Percentiles rank a stretch among this genome's conserved stretches.
Conservation (phyloP, 2,329 filamentous ascomycete genomes). For the Apiospora malaysiana region DNA sequence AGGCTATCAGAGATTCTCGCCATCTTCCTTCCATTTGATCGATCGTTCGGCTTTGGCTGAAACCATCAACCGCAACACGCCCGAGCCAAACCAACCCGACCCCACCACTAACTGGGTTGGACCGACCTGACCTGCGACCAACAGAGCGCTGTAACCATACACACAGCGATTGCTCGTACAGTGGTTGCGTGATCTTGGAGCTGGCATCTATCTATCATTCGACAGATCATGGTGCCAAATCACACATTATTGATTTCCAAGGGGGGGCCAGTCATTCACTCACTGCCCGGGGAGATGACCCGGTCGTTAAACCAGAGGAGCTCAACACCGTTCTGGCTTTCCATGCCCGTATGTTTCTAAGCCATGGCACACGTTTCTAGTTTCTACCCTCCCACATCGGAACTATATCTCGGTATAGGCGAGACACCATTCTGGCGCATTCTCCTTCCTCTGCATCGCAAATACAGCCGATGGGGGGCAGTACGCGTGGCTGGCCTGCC, state of each 20-base stretch:
- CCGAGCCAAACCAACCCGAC: constrained; percentile 8
- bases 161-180: not conserved
- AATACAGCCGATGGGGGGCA: not conserved
- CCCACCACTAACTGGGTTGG: not conserved
- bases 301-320: not conserved
- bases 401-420: not conserved
- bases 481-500: constrained; percentile 1
- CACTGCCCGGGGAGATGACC: not conserved
- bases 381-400: not conserved
- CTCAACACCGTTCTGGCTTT: not conserved
- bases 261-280: not conserved
- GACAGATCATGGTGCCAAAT: constrained; percentile 5
- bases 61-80: not conserved
- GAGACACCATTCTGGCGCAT: not conserved
- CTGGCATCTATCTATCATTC: not conserved
- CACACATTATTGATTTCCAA: not conserved
- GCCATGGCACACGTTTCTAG: not conserved
- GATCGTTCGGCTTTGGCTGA: constrained; percentile 7
- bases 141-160: constrained; percentile 19
- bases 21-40: not conserved
- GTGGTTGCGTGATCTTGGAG: constrained; percentile 6
- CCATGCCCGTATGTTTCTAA: not conserved
- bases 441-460: not conserved
- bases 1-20: constrained; percentile 19
- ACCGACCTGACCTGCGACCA: constrained; percentile 19